Conservation (phyloP, 495 filamentous ascomycete species). For the Aspergillus affinis region DNA sequence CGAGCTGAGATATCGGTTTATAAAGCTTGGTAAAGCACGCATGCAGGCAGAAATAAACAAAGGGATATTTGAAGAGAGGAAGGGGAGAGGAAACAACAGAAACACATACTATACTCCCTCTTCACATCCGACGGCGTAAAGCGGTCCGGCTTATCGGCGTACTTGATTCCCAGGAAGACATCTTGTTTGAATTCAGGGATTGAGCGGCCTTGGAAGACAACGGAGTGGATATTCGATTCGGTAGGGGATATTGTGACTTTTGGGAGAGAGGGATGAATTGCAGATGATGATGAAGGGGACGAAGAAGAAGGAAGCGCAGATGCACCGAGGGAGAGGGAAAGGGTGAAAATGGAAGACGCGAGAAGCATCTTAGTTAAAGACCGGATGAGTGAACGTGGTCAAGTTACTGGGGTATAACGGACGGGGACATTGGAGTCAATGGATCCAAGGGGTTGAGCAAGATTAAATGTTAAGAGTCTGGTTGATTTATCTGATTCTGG, state of each 20-base stretch:
- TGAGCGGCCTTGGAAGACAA: constrained; percentile 30
- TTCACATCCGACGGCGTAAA: constrained; percentile 33
- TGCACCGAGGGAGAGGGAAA: neutral
- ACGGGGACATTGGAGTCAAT: no score
- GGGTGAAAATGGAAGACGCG: neutral
- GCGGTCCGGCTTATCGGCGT: constrained; percentile 30
- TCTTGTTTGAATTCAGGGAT: constrained; percentile 34
- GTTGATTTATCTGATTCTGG: no score
- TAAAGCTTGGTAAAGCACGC: neutral
- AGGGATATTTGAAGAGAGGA: constrained; percentile 7
- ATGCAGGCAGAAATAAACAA: constrained; percentile 8
- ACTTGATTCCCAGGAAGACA: constrained; percentile 38
- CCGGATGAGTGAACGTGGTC: neutral
- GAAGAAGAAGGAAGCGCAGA: neutral
- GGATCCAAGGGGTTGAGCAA: no score
- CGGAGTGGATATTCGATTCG: neutral
- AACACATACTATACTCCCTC: constrained; percentile 14
- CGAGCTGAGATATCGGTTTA: no score
- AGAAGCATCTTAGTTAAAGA: neutral
- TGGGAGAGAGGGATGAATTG: neutral
- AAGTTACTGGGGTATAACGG: no score
- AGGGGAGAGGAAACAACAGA: constrained; percentile 26
- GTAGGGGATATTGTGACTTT: neutral
- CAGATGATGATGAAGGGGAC: neutral
- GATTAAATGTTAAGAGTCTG: no score